phyloP scores from a whole-genome alignment of 2,329 filamentous ascomycete genomes.

The Atkinsonella hypoxylon region DNA sequence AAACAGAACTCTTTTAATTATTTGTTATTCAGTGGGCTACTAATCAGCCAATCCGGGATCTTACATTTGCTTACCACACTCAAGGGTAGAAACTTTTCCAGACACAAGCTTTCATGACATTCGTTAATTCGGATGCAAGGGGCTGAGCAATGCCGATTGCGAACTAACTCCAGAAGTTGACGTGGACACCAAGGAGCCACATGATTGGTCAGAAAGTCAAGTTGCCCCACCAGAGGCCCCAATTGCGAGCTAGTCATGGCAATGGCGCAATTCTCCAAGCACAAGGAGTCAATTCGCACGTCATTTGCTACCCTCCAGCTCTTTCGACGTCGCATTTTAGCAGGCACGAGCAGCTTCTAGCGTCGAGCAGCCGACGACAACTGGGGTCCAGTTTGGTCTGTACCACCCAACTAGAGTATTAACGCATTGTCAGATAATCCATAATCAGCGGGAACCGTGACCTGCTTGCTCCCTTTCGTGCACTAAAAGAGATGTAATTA shows the following conservation, averaged over 20 bases:
- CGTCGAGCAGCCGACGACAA: neutral
- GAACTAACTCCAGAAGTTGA: neutral
- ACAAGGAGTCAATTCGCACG: constrained; percentile 3
- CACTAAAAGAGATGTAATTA: too few relatives aligned
- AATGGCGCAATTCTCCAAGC: constrained; percentile 4
- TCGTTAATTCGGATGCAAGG: neutral
- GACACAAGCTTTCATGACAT: neutral
- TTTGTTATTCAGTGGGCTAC: too few relatives aligned
- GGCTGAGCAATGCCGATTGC: neutral
- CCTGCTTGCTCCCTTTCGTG: too few relatives aligned
- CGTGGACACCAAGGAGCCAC: neutral
- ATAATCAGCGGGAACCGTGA: too few relatives aligned
- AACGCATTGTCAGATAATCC: too few relatives aligned
- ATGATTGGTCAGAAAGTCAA: neutral
- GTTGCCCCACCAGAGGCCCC: neutral
- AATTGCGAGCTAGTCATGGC: neutral
- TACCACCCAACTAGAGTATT: neutral
- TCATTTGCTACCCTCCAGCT: neutral
- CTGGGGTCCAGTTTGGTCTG: too few relatives aligned
- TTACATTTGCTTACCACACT: neutral
- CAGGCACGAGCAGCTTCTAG: neutral
- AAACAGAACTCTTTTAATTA: too few relatives aligned
- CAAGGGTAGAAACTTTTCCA: neutral
- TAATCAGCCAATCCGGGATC: neutral
- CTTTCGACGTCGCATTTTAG: neutral